phyloP scores from a whole-genome alignment of 805 yeast species.

The Candida fluviatilis region DNA sequence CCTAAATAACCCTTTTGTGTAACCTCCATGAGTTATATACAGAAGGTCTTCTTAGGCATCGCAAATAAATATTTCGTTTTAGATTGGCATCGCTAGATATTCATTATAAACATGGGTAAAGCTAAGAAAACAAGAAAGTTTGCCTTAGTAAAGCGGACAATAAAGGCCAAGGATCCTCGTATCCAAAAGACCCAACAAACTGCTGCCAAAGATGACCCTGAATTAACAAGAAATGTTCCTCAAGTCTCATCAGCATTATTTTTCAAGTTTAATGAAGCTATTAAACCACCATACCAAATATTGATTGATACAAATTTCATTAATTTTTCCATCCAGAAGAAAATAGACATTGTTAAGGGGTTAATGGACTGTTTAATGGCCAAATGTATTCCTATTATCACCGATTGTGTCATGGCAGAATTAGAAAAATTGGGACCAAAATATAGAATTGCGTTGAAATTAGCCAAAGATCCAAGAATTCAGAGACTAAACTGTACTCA shows the following conservation, averaged over 20 bases:
- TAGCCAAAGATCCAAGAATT: conserved; percentile 93
- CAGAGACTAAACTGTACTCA: conserved; percentile 85
- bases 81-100: too few species aligned
- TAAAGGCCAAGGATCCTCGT: conserved; percentile 69
- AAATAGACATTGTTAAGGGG: conserved; percentile 90
- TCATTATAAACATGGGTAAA: conserved; percentile 67
- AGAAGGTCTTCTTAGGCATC: background rate
- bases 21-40: background rate
- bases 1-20: background rate
- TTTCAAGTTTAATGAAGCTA: conserved; percentile 89
- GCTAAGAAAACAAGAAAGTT: conserved; percentile 96
- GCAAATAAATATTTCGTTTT: background rate
- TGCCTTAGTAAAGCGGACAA: conserved; percentile 82
- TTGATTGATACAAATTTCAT: conserved; percentile 95
- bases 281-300: conserved; percentile 97
- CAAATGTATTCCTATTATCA: conserved; percentile 89
- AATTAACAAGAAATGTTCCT: conserved; percentile 53
- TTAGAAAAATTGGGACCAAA: conserved; percentile 93
- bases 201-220: conserved; percentile 53
- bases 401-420: conserved; percentile 98
- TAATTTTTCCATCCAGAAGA: conserved; percentile 93
- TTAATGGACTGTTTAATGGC: conserved; percentile 96
- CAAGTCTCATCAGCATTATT: conserved; percentile 95
- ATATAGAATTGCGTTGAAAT: conserved; percentile 84
- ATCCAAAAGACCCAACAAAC: conserved; percentile 29